Evolutionary conservation across 1,139 yeast species (phyloP).

Genomic region (Nakaseomyces delphensis): DNA sequence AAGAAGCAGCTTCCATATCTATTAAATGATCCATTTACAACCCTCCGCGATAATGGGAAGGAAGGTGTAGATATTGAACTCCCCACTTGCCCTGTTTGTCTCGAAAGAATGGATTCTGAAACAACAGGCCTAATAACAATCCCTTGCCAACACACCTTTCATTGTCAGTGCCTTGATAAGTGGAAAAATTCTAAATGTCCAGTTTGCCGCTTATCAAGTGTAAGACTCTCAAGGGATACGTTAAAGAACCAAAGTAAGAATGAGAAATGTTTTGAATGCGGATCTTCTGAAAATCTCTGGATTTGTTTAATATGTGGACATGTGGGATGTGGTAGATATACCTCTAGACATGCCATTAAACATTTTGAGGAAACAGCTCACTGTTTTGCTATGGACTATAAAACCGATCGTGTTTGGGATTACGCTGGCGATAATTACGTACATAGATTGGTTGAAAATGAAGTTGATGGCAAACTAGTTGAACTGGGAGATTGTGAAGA

Average conservation of each 20-base stretch:
- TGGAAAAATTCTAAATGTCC: conserved; percentile 94
- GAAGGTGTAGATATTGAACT: conserved; percentile 43
- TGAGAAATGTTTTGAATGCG: conserved; percentile 38
- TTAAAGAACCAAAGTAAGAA: conserved; percentile 34
- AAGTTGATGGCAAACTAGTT: conserved; percentile 75
- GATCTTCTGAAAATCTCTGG: conserved; percentile 68
- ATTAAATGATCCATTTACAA: conserved; percentile 59
- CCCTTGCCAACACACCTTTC: conserved; percentile 91
- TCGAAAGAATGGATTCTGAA: conserved; percentile 79
- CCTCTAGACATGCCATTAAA: conserved; percentile 76
- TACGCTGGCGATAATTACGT: conserved; percentile 89
- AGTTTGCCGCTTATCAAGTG: conserved; percentile 70
- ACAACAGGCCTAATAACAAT: conserved; percentile 79
- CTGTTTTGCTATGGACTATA: conserved; percentile 85
- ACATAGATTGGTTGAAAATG: conserved; percentile 76
- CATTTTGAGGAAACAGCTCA: conserved; percentile 76
- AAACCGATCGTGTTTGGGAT: conserved; percentile 89
- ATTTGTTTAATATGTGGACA: conserved; percentile 84
- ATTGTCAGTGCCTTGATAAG: conserved; percentile 77
- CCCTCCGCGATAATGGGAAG: conserved; percentile 7
- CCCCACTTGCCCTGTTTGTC: conserved; percentile 90
- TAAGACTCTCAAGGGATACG: conserved; percentile 21
- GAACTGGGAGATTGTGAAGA: conserved; percentile 39
- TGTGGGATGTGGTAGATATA: conserved; percentile 85
- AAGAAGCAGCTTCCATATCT: conserved; percentile 46